Conservation (phyloP, 148 eudicot genomes). For the Camellia lanceoleosa region DNA sequence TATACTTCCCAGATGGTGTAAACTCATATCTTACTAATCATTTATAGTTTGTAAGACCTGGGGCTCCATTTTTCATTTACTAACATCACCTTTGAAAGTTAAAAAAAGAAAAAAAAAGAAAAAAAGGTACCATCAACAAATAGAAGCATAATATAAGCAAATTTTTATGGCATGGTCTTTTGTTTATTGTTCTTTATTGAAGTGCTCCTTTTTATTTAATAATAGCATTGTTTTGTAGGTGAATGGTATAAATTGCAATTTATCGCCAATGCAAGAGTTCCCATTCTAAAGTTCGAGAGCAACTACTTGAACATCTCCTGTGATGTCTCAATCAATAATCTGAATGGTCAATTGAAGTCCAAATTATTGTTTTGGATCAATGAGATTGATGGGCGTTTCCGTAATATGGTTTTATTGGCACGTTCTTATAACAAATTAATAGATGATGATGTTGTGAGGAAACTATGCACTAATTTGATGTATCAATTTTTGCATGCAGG, state of each 20-base stretch:
- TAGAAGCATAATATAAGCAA: not conserved
- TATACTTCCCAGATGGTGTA: not conserved
- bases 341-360: conserved; percentile 91
- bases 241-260: conserved; percentile 55
- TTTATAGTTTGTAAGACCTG: not conserved
- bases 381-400: conserved; percentile 80
- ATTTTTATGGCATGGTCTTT: not conserved
- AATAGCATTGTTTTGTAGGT: conserved; percentile 42
- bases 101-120: too few species aligned
- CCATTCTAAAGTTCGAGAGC: conserved; percentile 69
- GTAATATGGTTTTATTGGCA: conserved; percentile 87
- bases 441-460: conserved; percentile 3
- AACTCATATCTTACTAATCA: not conserved
- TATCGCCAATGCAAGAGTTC: conserved; percentile 78
- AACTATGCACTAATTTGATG: conserved; percentile 14
- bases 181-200: conserved; percentile 11
- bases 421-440: conserved; percentile 18
- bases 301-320: conserved; percentile 63
- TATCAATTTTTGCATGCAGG: conserved; percentile 44
- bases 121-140: not conserved
- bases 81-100: not conserved
- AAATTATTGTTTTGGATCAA: conserved; percentile 78
- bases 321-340: conserved; percentile 77
- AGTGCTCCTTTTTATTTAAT: not conserved
- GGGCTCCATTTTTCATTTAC: not conserved